Base-by-base conservation (phyloP, 805 yeast species). In the Isabelozyma rhagii region DNA sequence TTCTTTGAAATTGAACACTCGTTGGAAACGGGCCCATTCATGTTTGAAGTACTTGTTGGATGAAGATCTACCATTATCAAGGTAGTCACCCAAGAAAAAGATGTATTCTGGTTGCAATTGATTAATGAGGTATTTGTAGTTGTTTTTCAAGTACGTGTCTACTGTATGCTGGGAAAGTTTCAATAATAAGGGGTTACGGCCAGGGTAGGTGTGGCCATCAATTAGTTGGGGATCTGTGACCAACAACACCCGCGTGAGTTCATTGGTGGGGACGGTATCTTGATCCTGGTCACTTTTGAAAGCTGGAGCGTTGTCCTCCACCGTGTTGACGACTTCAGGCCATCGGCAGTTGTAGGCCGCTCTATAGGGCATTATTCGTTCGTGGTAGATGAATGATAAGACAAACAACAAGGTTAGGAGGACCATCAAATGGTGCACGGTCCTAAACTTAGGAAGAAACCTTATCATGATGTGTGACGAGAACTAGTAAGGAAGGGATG, bases 221-320 rank as follows among this genome's bases (percentile, higher is more conserved):
- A 74, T 73, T 39, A 74, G 63, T 51, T 74, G 78, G 5, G 79
- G 78, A 47, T 74, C 78, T 4, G 79, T 77, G 17, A 74, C 66
- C 8, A 74, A 54, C 42, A 74, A 52, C 34, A 74, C 63, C 41
- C 63, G 64, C 39, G 69, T 66, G 4, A 17, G 31, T 13, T 27
- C 43, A 14, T 45, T 15, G 45, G 34, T 29, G 18, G 40, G 29
- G 28, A 18, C 27, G 21, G 17, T 17, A 41, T 51, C 55, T 28
- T 47, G 50, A 36, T 51, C 44, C 28, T 46, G 46, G 28, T 49
- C 53, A 39, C 46, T 44, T 45, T 41, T 25, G 40, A 29, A 45
- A 5, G 7, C 28, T 4, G 28, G 14, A 11, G 28, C 8, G 8
- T 21, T 29, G 17, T 11, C 5, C 1, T 11, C n/a, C 15, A 11